phyloP scores from a whole-genome alignment of 176 grass and related monocot genomes.

The Oryza officinalis region DNA sequence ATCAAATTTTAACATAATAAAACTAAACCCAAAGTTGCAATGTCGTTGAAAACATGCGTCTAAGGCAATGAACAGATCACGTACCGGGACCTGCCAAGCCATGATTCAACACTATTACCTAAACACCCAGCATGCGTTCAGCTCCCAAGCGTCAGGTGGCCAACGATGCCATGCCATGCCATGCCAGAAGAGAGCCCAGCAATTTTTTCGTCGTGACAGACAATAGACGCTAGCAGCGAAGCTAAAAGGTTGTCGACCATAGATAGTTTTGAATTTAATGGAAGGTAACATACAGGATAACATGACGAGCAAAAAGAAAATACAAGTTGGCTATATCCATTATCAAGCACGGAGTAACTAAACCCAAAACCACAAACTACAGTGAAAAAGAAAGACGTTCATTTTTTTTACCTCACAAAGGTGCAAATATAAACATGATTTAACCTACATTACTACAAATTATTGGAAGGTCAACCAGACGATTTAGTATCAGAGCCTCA shows the following conservation, averaged over 20 bases:
- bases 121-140: no score
- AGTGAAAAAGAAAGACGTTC: background rate
- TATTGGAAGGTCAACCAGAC: conserved; percentile 36
- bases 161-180: no score
- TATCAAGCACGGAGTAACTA: conserved; percentile 11
- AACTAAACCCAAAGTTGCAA: no score
- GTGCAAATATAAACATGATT: conserved; percentile 25
- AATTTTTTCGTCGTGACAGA: background rate
- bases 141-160: background rate
- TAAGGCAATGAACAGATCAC: no score
- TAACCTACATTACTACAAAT: conserved; percentile 18
- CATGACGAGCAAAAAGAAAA: conserved; percentile 18
- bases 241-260: background rate
- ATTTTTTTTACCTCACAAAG: conserved; percentile 2
- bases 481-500: conserved; percentile 4
- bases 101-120: no score
- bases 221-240: background rate
- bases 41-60: no score
- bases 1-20: no score
- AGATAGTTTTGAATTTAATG: background rate
- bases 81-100: no score
- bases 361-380: conserved; percentile 31
- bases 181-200: no score
- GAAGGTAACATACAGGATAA: background rate
- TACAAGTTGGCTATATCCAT: conserved; percentile 1